phyloP scores from a whole-genome alignment of 1,284 basidiomycete genomes.

The Trametes pubescens region DNA sequence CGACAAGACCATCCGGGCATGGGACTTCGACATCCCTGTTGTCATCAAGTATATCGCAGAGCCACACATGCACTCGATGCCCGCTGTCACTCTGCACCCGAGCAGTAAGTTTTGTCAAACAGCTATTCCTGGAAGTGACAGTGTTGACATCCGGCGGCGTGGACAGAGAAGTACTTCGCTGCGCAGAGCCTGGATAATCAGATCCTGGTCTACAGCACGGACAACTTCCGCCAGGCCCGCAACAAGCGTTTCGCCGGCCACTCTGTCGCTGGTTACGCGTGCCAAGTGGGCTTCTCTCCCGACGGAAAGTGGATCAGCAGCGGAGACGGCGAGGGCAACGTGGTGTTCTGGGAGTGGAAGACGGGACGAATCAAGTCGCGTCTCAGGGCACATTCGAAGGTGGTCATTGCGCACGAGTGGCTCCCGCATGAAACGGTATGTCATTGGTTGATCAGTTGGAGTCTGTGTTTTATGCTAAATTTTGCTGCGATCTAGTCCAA shows the following conservation, averaged over 20 bases:
- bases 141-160: constrained; percentile 21
- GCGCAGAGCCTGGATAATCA: constrained; percentile 99
- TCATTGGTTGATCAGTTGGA: constrained; percentile 31
- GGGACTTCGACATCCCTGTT: constrained; percentile 98
- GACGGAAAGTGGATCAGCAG: constrained; percentile 98
- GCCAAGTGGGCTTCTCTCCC: constrained; percentile 95
- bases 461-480: constrained; percentile 27
- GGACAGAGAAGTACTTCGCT: constrained; percentile 91
- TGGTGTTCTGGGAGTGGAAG: constrained; percentile 99
- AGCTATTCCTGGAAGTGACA: constrained; percentile 9
- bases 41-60: constrained; percentile 99
- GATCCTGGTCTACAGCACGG: constrained; percentile 95
- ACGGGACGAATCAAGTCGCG: constrained; percentile 93
- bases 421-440: constrained; percentile 95
- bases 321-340: constrained; percentile 93
- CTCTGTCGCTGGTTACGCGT: constrained; percentile 96
- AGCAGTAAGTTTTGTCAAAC: constrained; percentile 69
- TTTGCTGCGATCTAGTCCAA: constrained; percentile 71
- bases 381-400: constrained; percentile 90
- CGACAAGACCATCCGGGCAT: constrained; percentile 98
- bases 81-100: constrained; percentile 94
- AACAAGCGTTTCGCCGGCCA: constrained; percentile 99
- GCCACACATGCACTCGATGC: constrained; percentile 99
- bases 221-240: constrained; percentile 97
- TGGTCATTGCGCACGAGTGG: constrained; percentile 98